phyloP scores from a whole-genome alignment of 495 filamentous ascomycete genomes.

The Margaritispora aquatica region DNA sequence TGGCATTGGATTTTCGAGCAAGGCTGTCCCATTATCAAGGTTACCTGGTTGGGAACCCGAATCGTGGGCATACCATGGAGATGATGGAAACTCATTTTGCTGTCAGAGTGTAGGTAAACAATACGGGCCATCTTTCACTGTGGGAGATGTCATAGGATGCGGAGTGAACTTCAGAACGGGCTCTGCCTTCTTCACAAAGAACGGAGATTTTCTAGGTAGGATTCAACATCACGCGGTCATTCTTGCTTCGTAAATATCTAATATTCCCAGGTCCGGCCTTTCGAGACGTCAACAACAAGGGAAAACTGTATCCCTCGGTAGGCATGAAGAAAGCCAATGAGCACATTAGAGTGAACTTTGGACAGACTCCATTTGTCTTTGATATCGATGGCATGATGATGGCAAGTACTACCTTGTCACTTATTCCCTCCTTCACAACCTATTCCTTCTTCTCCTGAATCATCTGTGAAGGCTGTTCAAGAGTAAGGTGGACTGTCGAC shows the following conservation, averaged over 20 bases:
- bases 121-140: constrained; percentile 64
- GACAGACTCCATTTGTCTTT: constrained; percentile 81
- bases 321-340: constrained; percentile 91
- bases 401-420: constrained; percentile 40
- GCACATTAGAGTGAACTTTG: constrained; percentile 85
- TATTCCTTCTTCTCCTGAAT: background rate
- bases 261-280: constrained; percentile 85
- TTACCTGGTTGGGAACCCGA: constrained; percentile 94
- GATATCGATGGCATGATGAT: constrained; percentile 86
- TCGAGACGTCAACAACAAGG: constrained; percentile 53
- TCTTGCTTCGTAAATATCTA: background rate
- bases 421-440: background rate
- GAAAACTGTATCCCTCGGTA: constrained; percentile 72
- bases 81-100: constrained; percentile 85
- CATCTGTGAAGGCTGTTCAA: background rate
- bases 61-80: constrained; percentile 96
- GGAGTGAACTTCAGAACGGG: constrained; percentile 87
- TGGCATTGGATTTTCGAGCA: constrained; percentile 79
- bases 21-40: constrained; percentile 67
- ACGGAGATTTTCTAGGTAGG: constrained; percentile 73
- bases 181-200: constrained; percentile 93
- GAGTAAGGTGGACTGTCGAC: too few relatives aligned
- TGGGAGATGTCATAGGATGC: constrained; percentile 82
- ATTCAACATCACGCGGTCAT: too few relatives aligned
- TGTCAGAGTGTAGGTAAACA: constrained; percentile 59